Evolutionary conservation across 2,329 filamentous ascomycete species (phyloP), one percentile per base, ranked within the genome.

Genomic region (Pyrenophora graminea): DNA sequence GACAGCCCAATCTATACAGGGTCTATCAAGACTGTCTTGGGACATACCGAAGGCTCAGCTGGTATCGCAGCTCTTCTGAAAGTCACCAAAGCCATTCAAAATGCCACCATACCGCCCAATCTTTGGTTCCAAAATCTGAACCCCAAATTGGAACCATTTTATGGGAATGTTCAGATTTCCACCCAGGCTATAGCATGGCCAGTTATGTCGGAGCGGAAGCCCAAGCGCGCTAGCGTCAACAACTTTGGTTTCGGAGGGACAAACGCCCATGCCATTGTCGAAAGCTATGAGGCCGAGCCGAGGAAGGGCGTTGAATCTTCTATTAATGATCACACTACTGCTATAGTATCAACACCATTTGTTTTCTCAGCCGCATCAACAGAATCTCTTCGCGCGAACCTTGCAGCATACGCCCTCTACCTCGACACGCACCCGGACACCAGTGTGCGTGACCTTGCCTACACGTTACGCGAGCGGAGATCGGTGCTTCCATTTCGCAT

Each of bases 21-120:
- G 3, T 63, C 56, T 0, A 59, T 70, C 17, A 70, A 59, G 72
- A 78, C 66, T 62, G 71, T 76, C 18, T 63, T 78, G 32, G 76
- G 76, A 1, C 76, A 78, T 49, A 67, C 69, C 1, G 74, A 78
- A 58, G 74, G 69, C 6, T 64, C 71, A 1, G 70, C 73, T 5
- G 75, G 74, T 15, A 45, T 77, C 0, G 70, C 70, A 6, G 70
- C 68, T 3, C 18, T 77, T 13, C 53, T 77, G 7, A 75, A 75
- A 42, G 71, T 68, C 3, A 63, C 67, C 0, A 51, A 77, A 32
- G 69, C 74, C 2, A 18, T 59, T 4, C 40, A 53, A n/a, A 34
- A 57, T 23, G 53, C 55, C 3, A 58, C 36, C 0, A 59, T 76
- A 4, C 74, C 74, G 0, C 59, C 67, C 10, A 76, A 74, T 19